Base-by-base conservation (phyloP, 768 basidiomycete genomes). In the Saitozyma sp. region DNA sequence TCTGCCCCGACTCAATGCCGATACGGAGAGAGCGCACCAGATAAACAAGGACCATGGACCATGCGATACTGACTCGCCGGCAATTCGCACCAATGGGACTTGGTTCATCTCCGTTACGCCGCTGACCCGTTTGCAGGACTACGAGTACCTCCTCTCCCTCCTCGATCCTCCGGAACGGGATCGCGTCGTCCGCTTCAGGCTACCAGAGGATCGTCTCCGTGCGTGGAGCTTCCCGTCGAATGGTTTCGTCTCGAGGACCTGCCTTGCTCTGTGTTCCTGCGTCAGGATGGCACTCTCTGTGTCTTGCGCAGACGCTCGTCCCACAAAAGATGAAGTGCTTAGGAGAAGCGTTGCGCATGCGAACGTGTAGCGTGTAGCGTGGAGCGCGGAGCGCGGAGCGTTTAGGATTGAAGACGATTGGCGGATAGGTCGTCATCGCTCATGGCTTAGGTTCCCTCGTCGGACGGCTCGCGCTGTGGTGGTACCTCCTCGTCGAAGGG, bases 391-490 rank as follows among this genome's bases (percentile, higher is more conserved):
- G n/a, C 45, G 13, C n/a, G 13, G n/a, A 11, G n/a, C 11, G 45
- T 46, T 17, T 2, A 46, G n/a, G 45, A 6, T 6, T 5, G 29
- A 29, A 5, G 2, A 2, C 29, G 29, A 2, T 29, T 29, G 45
- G 1, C 45, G 13, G 6, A 46, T 11, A 6, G 6, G n/a, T 11
- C 6, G 45, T 2, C n/a, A 17, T 13, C 13, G 45, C 45, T 46
- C 45, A 13, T 46, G 2, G 29, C 9, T 19, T 45, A 72, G 70
- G 70, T 1, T 68, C 69, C 7, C 48, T 70, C 8, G 68, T 67
- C n/a, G 69, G 68, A 10, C 60, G 65, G 10, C 52, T 72, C 13
- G 62, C 62, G 5, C 60, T 64, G 39, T 63, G 55, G 14, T 75
- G 68, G 66, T 75, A 67, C 54, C 53, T 73, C 20, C 45, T 53